Percentiles rank a stretch among this genome's conserved stretches.
Conservation (phyloP, 2,329 filamentous ascomycete genomes). For the Ceratocystis ficicola region DNA sequence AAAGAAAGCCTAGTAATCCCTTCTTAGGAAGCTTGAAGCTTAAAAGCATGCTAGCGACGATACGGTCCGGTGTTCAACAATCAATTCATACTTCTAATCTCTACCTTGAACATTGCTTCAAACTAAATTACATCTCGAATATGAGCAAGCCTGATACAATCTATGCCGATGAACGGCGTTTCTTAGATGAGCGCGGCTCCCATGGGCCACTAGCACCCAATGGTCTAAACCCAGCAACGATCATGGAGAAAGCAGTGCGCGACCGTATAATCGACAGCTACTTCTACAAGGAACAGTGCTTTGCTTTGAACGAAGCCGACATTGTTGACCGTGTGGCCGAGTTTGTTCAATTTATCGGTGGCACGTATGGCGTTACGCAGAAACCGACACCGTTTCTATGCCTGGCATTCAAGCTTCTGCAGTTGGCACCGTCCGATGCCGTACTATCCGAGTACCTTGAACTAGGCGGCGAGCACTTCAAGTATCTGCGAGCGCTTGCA, state of each 20-base stretch:
- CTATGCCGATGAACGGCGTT: conserved; percentile 65
- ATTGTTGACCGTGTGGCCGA: conserved; percentile 83
- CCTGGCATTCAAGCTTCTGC: conserved; percentile 84
- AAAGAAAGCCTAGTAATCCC: neutral
- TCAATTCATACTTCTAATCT: neutral
- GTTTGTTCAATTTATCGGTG: conserved; percentile 69
- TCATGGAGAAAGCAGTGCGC: conserved; percentile 89
- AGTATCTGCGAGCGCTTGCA: conserved; percentile 79
- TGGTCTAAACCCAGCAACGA: conserved; percentile 85
- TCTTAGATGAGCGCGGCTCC: conserved; percentile 86
- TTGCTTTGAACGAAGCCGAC: conserved; percentile 74
- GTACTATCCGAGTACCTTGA: conserved; percentile 70
- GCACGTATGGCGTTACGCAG: conserved; percentile 73
- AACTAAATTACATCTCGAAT: neutral
- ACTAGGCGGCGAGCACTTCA: conserved; percentile 63
- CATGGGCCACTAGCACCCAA: conserved; percentile 62
- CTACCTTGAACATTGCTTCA: neutral
- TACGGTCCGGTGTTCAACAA: neutral
- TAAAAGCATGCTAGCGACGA: neutral
- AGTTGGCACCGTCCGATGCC: conserved; percentile 68
- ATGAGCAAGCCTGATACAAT: conserved; percentile 35
- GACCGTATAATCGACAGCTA: conserved; percentile 92
- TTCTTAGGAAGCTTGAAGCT: neutral
- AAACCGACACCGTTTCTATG: conserved; percentile 89
- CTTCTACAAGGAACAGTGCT: conserved; percentile 99